Evolutionary conservation across 2,329 filamentous ascomycete genomes (phyloP).

Genomic region (Sporothrix curviconia): DNA sequence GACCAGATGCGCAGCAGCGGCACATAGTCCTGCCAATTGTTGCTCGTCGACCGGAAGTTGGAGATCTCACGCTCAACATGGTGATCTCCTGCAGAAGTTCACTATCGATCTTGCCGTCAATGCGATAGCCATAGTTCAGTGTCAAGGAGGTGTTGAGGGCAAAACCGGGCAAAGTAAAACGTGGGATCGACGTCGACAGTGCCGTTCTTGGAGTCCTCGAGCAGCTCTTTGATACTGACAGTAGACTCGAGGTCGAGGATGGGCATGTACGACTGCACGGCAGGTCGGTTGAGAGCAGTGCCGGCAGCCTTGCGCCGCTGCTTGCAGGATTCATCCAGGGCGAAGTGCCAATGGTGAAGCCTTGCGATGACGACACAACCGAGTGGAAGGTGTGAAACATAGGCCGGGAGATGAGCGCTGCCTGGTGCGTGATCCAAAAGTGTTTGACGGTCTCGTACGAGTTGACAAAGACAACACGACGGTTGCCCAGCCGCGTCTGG

Average conservation of each 20-base stretch:
- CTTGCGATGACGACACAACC: constrained; percentile 68
- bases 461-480: constrained; percentile 70
- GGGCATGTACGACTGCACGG: constrained; percentile 68
- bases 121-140: constrained; percentile 71
- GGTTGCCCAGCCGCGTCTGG: constrained; percentile 62
- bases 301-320: constrained; percentile 68
- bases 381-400: constrained; percentile 76
- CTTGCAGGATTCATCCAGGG: constrained; percentile 80
- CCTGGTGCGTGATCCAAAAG: constrained; percentile 74
- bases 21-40: constrained; percentile 69
- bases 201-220: constrained; percentile 57
- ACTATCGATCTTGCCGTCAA: constrained; percentile 54
- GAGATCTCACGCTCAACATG: constrained; percentile 68
- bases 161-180: constrained; percentile 60
- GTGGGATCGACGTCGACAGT: constrained; percentile 61
- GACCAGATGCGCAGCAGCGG: constrained; percentile 52
- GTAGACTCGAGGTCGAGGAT: constrained; percentile 72
- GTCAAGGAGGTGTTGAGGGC: constrained; percentile 71
- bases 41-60: constrained; percentile 67
- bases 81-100: constrained; percentile 68
- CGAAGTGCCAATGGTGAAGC: constrained; percentile 76
- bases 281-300: constrained; percentile 67
- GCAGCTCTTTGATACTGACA: constrained; percentile 64
- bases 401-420: constrained; percentile 68
- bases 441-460: constrained; percentile 66